Evolutionary conservation across 306 rosid species (phyloP), one percentile per base, ranked within the genome.

Genomic region (Acmispon strigosus): DNA sequence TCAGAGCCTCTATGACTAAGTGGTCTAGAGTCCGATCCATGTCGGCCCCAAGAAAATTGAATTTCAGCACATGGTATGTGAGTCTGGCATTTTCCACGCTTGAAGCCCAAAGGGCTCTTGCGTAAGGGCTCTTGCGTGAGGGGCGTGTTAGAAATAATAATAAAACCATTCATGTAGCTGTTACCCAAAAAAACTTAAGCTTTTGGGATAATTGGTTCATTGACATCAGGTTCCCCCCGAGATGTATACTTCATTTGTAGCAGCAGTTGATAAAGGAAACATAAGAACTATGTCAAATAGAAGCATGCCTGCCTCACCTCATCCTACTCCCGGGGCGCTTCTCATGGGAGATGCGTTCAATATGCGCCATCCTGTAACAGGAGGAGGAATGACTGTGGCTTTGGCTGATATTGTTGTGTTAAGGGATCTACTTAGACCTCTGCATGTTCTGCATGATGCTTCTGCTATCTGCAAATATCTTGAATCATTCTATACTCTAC

Each of bases 361-460:
- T 49, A 90, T 90, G 96, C 89, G 96, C 13, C 96, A 90, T 77
- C 92, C 94, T 59, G 67, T 90, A 22, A 90, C 96, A 0, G 96
- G 96, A 62, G 95, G 92, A 58, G 96, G 96, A 55, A 88, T 88
- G 96, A 90, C 96, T 0, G 96, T 90, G 22, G 84, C 84, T 64
- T 86, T 87, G 14, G 69, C 87, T 58, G 96, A 90, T 70, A 84
- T 88, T 16, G 96, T 77, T 19, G 61, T 87, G 34, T 74, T 82
- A 1, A 49, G 83, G 22, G 27, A 84, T 39, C 87, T 87, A n/a
- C 87, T 87, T 1, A 76, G 79, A 15, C 87, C 82, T n/a, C 61
- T 82, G 41, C 55, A 19, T 6, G 22, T 82, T 72, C 77, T 84
- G 5, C 84, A 72, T 62, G 75, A 82, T 48, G 81, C 86, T 16